Evolutionary conservation across 768 basidiomycete species (phyloP).

Genomic region (Psilocybe cubensis): DNA sequence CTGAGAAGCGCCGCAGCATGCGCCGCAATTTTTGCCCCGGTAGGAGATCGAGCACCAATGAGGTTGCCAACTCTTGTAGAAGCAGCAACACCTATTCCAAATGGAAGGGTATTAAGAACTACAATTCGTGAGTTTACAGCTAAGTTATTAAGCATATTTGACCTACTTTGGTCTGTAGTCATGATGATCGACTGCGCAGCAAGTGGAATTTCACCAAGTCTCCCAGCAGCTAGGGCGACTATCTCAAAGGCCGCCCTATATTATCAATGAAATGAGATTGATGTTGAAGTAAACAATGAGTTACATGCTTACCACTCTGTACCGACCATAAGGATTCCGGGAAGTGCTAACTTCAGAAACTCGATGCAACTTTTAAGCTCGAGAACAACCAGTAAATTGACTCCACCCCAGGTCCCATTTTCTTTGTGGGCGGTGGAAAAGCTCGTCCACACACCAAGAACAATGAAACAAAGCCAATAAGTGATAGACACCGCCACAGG

Average conservation of each 20-base stretch:
- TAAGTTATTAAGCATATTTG: background rate
- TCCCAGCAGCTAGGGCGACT: slow-evolving; percentile 76
- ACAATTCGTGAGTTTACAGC: background rate
- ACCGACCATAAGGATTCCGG: slow-evolving; percentile 79
- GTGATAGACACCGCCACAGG: slow-evolving; percentile 69
- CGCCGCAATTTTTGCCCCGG: slow-evolving; percentile 57
- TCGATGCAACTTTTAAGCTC: slow-evolving; percentile 50
- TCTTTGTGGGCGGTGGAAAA: slow-evolving; percentile 54
- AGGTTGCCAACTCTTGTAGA: slow-evolving; percentile 76
- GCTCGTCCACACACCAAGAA: slow-evolving; percentile 53
- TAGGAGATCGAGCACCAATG: slow-evolving; percentile 59
- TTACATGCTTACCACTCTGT: slow-evolving; percentile 67
- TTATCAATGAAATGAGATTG: background rate
- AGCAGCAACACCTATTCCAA: slow-evolving; percentile 76
- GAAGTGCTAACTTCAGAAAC: slow-evolving; percentile 72
- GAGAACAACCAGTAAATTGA: slow-evolving; percentile 48
- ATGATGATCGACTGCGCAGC: slow-evolving; percentile 82
- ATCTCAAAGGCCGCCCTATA: slow-evolving; percentile 81
- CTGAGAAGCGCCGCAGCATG: slow-evolving; percentile 69
- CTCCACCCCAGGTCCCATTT: slow-evolving; percentile 69
- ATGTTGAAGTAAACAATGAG: background rate
- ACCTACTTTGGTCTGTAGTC: slow-evolving; percentile 76
- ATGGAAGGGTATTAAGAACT: slow-evolving; percentile 78
- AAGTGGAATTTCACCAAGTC: slow-evolving; percentile 65
- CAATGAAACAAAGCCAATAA: slow-evolving; percentile 68